Evolutionary conservation across 148 eudicot genomes (phyloP), one percentile per base, ranked within the genome.

Genomic region (Chenopodium quinoa): DNA sequence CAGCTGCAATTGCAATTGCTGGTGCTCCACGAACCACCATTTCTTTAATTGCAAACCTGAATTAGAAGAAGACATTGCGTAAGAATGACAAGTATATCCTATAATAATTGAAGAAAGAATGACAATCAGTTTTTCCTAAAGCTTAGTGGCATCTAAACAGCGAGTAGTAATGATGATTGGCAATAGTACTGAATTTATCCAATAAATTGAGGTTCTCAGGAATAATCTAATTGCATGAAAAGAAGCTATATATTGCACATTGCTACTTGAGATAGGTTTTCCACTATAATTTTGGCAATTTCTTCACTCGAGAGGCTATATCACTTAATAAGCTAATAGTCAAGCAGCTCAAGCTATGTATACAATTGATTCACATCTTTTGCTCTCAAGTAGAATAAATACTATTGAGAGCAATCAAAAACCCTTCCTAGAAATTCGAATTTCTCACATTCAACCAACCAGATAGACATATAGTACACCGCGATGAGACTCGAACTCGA

Each of bases 1-100:
- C 97, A 56, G 93, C 99, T 83, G 99, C 95, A 79, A 94, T 93
- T 67, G 99, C 99, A 79, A 96, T 96, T 31, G 99, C 99, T 78
- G 99, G 99, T 70, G 99, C 99, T 73, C 99, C 99, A 80, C 98
- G 99, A 73, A 96, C 99, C 75, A 94, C 97, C 99, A 96, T 96
- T 40, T 92, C 99, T 83, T 83, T 87, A 72, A 96, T 96, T 71
- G 98, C 98, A 84, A 25, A 58, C 99, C 99, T 96, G 88, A 83
- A 50, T 3, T 13, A 9, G 47, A 20, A 7, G 60, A 23, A 31
- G 62, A 79, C 44, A 70, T 48, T 44, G 14, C 25, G 20, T 29
- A 48, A 78, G 47, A 25, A 56, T 31, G 58, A 14, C 17, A 70
- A 71, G 50, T 29, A 19, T 10, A n/a, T 60, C 19, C 32, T 62